phyloP scores from a whole-genome alignment of 139 green algal species.

The Astrephomene gubernaculifera region DNA sequence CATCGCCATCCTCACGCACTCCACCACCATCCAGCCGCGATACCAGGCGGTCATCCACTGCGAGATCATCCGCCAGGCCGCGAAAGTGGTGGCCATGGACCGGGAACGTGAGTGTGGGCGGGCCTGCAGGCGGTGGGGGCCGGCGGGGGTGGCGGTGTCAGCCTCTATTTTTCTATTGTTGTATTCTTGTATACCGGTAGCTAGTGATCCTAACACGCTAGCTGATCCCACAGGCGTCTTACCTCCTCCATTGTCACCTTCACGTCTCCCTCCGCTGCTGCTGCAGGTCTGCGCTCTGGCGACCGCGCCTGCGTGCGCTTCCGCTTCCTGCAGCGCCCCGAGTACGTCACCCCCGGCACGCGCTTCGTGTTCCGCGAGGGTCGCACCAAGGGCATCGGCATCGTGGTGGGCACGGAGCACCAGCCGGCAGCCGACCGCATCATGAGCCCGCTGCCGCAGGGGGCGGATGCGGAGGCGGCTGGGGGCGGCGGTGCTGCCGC shows the following conservation, averaged over 20 bases:
- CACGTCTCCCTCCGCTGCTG: too few relatives aligned
- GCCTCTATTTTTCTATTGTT: too few relatives aligned
- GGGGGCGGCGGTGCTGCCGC: too few relatives aligned
- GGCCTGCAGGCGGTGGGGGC: slow-evolving; percentile 65
- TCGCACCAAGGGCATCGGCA: slow-evolving; percentile 92
- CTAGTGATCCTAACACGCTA: too few relatives aligned
- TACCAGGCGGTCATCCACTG: slow-evolving; percentile 92
- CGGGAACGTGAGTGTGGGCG: slow-evolving; percentile 63
- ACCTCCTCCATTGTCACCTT: too few relatives aligned
- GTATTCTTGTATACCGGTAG: too few relatives aligned
- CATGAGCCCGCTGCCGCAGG: too few relatives aligned
- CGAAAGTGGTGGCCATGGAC: slow-evolving; percentile 90
- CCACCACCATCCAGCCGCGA: slow-evolving; percentile 92
- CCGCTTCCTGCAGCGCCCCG: slow-evolving; percentile 87
- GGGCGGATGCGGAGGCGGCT: too few relatives aligned
- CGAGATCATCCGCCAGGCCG: slow-evolving; percentile 89
- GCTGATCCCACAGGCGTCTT: too few relatives aligned
- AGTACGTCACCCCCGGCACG: slow-evolving; percentile 84
- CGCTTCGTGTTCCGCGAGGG: slow-evolving; percentile 95
- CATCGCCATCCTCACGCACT: slow-evolving; percentile 93
- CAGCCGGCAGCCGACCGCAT: background rate
- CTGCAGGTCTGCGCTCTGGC: slow-evolving; percentile 74
- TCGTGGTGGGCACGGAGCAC: slow-evolving; percentile 74
- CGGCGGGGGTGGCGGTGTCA: too few relatives aligned
- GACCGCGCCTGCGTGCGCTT: slow-evolving; percentile 90